Conservation (phyloP, 192 early-diverging fungal species). For the Helicostylum pulchrum region DNA sequence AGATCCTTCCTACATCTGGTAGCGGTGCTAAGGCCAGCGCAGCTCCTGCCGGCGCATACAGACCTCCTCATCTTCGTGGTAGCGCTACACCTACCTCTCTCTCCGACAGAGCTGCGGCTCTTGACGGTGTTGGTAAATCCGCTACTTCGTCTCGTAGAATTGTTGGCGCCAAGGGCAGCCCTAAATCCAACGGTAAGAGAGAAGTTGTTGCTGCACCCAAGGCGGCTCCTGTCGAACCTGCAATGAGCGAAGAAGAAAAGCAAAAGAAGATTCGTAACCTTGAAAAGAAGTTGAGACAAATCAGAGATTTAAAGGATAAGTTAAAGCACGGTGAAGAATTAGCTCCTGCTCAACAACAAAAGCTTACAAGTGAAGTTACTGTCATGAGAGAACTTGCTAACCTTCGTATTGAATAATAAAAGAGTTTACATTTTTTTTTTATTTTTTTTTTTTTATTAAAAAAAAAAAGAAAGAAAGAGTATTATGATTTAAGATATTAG, state of each 20-base stretch:
- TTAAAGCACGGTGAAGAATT: slow-evolving; percentile 73
- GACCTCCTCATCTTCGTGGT: slow-evolving; percentile 67
- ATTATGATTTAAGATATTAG: not conserved
- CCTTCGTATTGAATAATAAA: slow-evolving; percentile 2
- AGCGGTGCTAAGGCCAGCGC: slow-evolving; percentile 47
- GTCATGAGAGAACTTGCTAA: slow-evolving; percentile 55
- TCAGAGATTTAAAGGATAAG: slow-evolving; percentile 79
- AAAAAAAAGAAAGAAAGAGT: not conserved
- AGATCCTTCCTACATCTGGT: slow-evolving; percentile 39
- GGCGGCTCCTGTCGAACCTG: slow-evolving; percentile 7
- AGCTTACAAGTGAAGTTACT: slow-evolving; percentile 58
- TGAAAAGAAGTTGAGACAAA: slow-evolving; percentile 91
- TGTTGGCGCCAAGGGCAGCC: slow-evolving; percentile 9
- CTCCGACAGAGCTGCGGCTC: slow-evolving; percentile 20
- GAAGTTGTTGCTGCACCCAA: slow-evolving; percentile 38
- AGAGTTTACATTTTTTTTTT: not conserved
- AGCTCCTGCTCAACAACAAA: slow-evolving; percentile 79
- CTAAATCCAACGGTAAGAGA: slow-evolving; percentile 30
- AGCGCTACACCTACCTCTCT: slow-evolving; percentile 39
- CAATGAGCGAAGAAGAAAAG: slow-evolving; percentile 50
- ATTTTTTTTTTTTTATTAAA: not conserved
- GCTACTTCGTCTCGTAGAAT: slow-evolving; percentile 11
- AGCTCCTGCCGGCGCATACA: slow-evolving; percentile 58
- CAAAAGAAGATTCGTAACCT: slow-evolving; percentile 86
- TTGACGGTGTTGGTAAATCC: slow-evolving; percentile 12